phyloP scores from a whole-genome alignment of 2,329 filamentous ascomycete genomes.

The Aspergillus japonicus region DNA sequence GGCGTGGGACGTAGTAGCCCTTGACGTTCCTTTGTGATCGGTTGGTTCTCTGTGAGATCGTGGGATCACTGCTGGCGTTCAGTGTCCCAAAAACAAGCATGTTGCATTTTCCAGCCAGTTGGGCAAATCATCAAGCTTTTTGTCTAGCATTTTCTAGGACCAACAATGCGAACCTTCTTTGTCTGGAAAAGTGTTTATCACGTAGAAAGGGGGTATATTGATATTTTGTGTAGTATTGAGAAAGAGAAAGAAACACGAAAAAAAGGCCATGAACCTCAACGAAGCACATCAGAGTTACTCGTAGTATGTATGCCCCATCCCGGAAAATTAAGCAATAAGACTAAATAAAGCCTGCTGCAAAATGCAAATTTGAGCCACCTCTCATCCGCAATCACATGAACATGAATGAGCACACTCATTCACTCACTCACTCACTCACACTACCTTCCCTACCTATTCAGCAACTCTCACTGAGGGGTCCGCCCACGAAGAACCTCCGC shows the following conservation, averaged over 20 bases:
- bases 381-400: not conserved
- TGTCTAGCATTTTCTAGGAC: not conserved
- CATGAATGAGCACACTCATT: not conserved
- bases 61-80: constrained; percentile 22
- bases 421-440: not conserved
- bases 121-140: not conserved
- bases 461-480: constrained; percentile 21
- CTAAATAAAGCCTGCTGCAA: not conserved
- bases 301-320: not conserved
- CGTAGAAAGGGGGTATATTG: constrained; percentile 9
- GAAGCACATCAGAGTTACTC: not conserved
- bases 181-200: not conserved
- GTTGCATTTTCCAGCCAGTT: constrained; percentile 7
- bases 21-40: not conserved
- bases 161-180: not conserved
- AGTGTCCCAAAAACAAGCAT: constrained; percentile 6
- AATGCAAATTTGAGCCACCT: no score
- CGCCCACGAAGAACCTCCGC: constrained; percentile 51
- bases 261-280: not conserved
- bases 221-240: constrained; percentile 6
- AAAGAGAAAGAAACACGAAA: not conserved
- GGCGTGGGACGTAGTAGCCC: not conserved
- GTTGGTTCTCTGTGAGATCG: constrained; percentile 6
- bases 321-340: no score
- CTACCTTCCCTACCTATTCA: not conserved